Evolutionary conservation across 2,329 filamentous ascomycete genomes (phyloP).

Genomic region (Colletotrichum melonis): DNA sequence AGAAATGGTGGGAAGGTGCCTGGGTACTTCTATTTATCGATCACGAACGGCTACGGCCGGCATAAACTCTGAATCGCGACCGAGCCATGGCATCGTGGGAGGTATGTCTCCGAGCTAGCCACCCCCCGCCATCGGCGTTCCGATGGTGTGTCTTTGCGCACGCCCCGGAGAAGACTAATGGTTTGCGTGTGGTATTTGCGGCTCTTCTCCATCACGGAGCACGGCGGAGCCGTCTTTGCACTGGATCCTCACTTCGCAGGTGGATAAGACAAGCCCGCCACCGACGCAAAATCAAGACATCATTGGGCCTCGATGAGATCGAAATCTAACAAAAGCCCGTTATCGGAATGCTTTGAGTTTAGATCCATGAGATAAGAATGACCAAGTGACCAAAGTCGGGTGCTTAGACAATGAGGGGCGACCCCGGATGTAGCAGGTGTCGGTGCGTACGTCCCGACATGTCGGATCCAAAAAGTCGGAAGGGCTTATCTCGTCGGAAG

Average conservation of each 20-base stretch:
- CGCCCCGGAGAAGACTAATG: neutral
- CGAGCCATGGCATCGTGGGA: conserved; percentile 20
- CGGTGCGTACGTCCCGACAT: conserved; percentile 19
- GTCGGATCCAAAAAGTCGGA: conserved; percentile 25
- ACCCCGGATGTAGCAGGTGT: conserved; percentile 3
- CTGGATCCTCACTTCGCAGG: neutral
- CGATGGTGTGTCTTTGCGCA: conserved; percentile 12
- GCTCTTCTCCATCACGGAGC: conserved; percentile 2
- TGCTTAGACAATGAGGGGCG: neutral
- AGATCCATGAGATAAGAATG: conserved; percentile 33
- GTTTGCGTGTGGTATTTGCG: neutral
- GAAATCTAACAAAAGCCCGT: conserved; percentile 2
- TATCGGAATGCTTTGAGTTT: conserved; percentile 8
- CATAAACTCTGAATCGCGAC: conserved; percentile 22
- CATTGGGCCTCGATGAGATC: conserved; percentile 7
- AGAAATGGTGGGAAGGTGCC: neutral
- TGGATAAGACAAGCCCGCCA: conserved; percentile 5
- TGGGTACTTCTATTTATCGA: conserved; percentile 22
- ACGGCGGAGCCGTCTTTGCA: neutral
- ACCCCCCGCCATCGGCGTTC: conserved; percentile 11
- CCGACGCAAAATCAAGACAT: neutral
- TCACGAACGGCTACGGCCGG: conserved; percentile 31
- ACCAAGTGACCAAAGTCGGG: conserved; percentile 4
- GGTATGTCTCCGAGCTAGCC: conserved; percentile 2
- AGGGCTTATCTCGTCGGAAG: conserved; percentile 7